phyloP scores from a whole-genome alignment of 2,329 filamentous ascomycete species.

The Colletotrichum zoysiae region DNA sequence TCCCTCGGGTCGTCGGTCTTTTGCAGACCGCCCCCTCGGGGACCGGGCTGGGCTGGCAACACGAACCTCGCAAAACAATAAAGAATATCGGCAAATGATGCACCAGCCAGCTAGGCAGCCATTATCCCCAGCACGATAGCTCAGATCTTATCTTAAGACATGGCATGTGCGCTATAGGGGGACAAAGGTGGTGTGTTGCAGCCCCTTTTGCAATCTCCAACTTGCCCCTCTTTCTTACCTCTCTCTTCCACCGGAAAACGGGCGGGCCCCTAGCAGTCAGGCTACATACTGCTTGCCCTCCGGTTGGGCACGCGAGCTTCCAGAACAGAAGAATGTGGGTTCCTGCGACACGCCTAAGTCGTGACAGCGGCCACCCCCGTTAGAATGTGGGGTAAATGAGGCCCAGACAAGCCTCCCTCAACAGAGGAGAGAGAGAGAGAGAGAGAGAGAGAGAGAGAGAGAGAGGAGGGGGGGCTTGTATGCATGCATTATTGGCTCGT shows the following conservation, averaged over 20 bases:
- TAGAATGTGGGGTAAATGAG: conserved; percentile 34
- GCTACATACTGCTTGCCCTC: neutral
- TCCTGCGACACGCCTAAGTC: conserved; percentile 6
- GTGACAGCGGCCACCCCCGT: neutral
- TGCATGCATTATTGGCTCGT: conserved; percentile 21
- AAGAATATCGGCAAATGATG: conserved; percentile 25
- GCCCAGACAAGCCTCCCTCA: conserved; percentile 16
- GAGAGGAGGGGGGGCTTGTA: neutral
- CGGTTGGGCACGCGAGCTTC: conserved; percentile 36
- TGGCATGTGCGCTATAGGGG: conserved; percentile 4
- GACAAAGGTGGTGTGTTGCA: conserved; percentile 7
- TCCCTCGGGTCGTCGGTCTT: neutral
- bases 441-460: neutral
- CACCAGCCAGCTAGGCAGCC: conserved; percentile 15
- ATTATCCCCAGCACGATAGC: conserved; percentile 17
- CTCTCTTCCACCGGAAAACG: conserved; percentile 18
- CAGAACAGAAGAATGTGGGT: conserved; percentile 39
- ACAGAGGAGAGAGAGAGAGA: neutral
- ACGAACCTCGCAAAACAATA: conserved; percentile 12
- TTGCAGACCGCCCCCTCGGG: neutral
- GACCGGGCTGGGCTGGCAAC: neutral
- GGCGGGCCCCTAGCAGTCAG: conserved; percentile 9
- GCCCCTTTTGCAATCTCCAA: conserved; percentile 32
- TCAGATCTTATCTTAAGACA: conserved; percentile 34
- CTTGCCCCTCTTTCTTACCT: neutral